Conservation (phyloP, 257 asterid species). For the Ocimum tenuiflorum region DNA sequence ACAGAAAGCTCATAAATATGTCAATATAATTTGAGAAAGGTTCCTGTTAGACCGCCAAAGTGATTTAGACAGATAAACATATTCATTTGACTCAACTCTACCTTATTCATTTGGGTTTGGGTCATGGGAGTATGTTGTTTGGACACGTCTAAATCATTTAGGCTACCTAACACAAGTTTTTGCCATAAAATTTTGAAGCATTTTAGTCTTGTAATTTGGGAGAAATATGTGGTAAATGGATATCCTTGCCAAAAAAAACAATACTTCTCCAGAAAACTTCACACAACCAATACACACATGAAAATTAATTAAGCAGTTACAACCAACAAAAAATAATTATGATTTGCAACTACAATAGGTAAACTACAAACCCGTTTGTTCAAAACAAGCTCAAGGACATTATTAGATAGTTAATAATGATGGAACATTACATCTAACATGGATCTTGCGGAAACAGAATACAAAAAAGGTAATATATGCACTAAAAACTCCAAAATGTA, state of each 20-base stretch:
- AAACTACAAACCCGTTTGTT: background rate
- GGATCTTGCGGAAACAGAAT: background rate
- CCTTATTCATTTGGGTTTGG: too few species aligned
- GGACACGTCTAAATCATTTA: too few species aligned
- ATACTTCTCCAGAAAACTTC: background rate
- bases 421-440: background rate
- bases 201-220: background rate
- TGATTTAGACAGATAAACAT: too few species aligned
- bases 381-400: background rate
- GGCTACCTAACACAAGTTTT: too few species aligned
- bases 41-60: too few species aligned
- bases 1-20: background rate
- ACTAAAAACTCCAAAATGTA: background rate
- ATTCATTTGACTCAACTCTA: too few species aligned
- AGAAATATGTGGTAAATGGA: too few species aligned
- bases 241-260: background rate
- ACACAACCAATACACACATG: background rate
- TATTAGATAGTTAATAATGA: background rate
- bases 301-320: background rate
- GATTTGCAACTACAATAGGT: background rate
- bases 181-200: too few species aligned
- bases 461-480: background rate
- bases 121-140: too few species aligned
- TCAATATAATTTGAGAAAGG: too few species aligned
- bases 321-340: background rate